Base-by-base conservation (phyloP, 306 rosid genomes). In the Abrus precatorius region DNA sequence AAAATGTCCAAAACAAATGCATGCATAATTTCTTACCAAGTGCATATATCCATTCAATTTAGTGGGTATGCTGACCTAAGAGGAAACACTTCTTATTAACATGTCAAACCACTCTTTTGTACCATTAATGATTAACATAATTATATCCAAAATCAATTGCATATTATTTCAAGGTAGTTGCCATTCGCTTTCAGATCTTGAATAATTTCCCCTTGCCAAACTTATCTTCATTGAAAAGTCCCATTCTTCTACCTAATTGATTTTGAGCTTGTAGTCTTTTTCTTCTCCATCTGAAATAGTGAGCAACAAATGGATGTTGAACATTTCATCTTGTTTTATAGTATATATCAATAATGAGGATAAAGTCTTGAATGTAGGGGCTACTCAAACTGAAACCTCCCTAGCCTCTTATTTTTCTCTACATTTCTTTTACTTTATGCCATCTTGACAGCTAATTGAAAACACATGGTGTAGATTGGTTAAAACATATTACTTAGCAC, bases 171-270 rank as follows among this genome's bases (percentile, higher is more conserved):
- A 78, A 78, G 72, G 76, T 70, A 53, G 82, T 65, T 72, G 75
- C 47, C 61, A 68, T 74, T 80, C 38, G 27, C 75, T 83, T 48
- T 83, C 87, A 83, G 14, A 72, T 36, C 47, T 38, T 60, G 72
- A 76, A 72, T 80, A 75, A 72, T 80, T 61, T 77, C 32, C 14
- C 32, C 79, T 36, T 77, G 85, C 79, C 85, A 60, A 86, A 83
- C 83, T 59, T 80, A 76, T 68, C 64, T 40, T 41, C 6, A 44
- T 40, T 73, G 68, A 68, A 38, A 69, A 28, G 79, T 81, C 81
- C 8, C 54, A 72, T 48, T 82, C 85, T 80, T 63, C 76, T 44
- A 80, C 83, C 85, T 50, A 76, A 83, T 32, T 69, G 78, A 80
- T 76, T 77, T 76, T 83, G 64, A 83, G 6, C 60, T 57, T 13